Percentiles rank a stretch among this genome's conserved stretches.
These are phyloP conservation scores for Hypocrella siamensis DNA, from an alignment of 2,329 filamentous ascomycete species.

Conservation along the genomic window DNA sequence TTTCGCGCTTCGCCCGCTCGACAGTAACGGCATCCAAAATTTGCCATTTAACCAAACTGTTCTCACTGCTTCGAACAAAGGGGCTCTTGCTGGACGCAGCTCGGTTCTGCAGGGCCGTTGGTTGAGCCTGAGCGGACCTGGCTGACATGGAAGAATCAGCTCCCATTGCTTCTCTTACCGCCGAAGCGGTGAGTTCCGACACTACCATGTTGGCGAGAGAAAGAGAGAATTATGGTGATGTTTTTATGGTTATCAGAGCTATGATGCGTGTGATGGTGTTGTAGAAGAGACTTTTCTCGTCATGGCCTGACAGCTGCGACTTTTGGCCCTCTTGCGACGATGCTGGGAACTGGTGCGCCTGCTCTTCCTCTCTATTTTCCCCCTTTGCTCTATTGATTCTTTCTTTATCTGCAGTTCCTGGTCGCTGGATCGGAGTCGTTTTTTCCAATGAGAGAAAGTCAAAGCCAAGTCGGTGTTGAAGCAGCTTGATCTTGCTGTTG, in stretches of 20 bases:
- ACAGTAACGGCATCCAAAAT: constrained; percentile 66
- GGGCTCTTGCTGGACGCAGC: constrained; percentile 27
- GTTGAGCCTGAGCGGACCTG: constrained; percentile 4
- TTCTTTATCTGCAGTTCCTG: background rate
- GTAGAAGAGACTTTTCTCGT: too few relatives aligned
- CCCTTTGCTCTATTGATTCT: background rate
- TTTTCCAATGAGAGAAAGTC: background rate
- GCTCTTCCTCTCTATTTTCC: background rate
- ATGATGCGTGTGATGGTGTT: background rate
- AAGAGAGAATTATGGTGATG: background rate
- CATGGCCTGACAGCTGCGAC: too few relatives aligned
- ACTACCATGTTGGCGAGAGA: constrained; percentile 15
- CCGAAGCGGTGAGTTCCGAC: constrained; percentile 21
- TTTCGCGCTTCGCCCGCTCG: constrained; percentile 59
- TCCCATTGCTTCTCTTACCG: constrained; percentile 14
- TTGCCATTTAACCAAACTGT: constrained; percentile 86
- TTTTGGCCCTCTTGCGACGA: too few relatives aligned
- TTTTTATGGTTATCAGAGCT: background rate
- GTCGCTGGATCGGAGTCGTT: background rate
- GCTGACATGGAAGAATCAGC: constrained; percentile 4
- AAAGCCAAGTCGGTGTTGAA: background rate
- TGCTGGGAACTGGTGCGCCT: background rate
- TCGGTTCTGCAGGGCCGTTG: constrained; percentile 17
- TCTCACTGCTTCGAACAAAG: constrained; percentile 54
- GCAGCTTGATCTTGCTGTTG: too few relatives aligned